These are phyloP conservation scores for Penicillium digitatum DNA, from an alignment of 2,329 filamentous ascomycete genomes.

Conservation along the genomic window DNA sequence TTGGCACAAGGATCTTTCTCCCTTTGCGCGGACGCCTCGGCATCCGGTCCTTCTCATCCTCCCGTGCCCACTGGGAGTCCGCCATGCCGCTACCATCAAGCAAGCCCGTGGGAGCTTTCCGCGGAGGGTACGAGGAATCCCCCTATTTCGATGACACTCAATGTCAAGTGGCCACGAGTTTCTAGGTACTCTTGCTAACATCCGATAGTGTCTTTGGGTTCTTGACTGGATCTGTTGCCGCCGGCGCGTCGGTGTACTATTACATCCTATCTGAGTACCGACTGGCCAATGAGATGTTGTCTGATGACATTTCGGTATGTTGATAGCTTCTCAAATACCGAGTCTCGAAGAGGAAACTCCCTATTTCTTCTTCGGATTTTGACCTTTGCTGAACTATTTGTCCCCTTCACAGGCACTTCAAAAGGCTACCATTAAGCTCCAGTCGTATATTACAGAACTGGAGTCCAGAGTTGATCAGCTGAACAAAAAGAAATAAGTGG, in stretches of 20 bases:
- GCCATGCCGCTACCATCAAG: constrained; percentile 50
- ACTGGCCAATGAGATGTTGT: constrained; percentile 85
- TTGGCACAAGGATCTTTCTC: constrained; percentile 18
- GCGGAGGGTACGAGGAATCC: constrained; percentile 59
- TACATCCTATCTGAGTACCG: constrained; percentile 94
- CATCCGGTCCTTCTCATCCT: constrained; percentile 36
- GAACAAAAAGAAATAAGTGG: constrained; percentile 61
- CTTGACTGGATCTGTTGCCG: constrained; percentile 74
- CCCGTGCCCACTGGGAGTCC: constrained; percentile 35
- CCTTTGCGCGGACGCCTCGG: constrained; percentile 24
- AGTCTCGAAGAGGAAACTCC: neutral
- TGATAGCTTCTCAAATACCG: neutral
- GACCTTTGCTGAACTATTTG: neutral
- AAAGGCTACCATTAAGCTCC: constrained; percentile 78
- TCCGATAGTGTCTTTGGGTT: constrained; percentile 76
- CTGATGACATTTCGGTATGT: constrained; percentile 93
- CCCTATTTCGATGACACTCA: neutral
- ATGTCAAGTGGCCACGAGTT: neutral
- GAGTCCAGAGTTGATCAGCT: constrained; percentile 72
- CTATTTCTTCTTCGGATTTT: neutral
- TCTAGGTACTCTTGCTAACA: constrained; percentile 3
- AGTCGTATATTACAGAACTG: constrained; percentile 73
- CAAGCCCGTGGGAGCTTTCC: constrained; percentile 67
- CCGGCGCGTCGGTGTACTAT: constrained; percentile 80
- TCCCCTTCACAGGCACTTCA: constrained; percentile 65